Evolutionary conservation across 306 rosid species (phyloP).

Genomic region (Acacia melanoxylon): DNA sequence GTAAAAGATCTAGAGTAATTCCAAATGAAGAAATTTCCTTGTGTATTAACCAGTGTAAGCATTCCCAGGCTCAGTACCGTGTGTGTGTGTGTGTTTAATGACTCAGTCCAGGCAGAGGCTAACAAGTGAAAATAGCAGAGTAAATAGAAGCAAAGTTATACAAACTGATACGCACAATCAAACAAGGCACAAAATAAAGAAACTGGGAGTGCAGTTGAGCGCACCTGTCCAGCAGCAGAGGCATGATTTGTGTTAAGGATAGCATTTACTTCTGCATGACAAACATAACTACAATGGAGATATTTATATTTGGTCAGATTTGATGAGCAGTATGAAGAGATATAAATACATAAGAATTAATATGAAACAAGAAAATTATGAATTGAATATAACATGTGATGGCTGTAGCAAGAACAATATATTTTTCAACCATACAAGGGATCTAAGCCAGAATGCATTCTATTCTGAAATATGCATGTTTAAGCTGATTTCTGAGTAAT

Average conservation of each 20-base stretch:
- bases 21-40: conserved; percentile 5
- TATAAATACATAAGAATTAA: not conserved
- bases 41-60: not conserved
- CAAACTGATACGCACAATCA: conserved; percentile 10
- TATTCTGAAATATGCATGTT: not conserved
- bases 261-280: conserved; percentile 97
- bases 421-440: not conserved
- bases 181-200: conserved; percentile 3
- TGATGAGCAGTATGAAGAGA: conserved; percentile 1
- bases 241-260: conserved; percentile 95
- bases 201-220: conserved; percentile 22
- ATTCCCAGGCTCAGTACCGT: not conserved
- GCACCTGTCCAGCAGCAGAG: conserved; percentile 92
- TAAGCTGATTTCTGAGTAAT: not conserved
- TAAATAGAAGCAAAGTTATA: not conserved
- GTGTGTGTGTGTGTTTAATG: not conserved
- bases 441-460: not conserved
- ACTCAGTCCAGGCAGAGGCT: not conserved
- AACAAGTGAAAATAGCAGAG: not conserved
- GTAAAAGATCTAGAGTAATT: not conserved
- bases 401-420: not conserved
- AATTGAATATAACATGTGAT: not conserved
- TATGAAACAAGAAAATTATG: not conserved
- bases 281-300: conserved; percentile 66
- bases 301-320: conserved; percentile 7